phyloP scores from a whole-genome alignment of 331 rosid species.

The Rosa hybrid region DNA sequence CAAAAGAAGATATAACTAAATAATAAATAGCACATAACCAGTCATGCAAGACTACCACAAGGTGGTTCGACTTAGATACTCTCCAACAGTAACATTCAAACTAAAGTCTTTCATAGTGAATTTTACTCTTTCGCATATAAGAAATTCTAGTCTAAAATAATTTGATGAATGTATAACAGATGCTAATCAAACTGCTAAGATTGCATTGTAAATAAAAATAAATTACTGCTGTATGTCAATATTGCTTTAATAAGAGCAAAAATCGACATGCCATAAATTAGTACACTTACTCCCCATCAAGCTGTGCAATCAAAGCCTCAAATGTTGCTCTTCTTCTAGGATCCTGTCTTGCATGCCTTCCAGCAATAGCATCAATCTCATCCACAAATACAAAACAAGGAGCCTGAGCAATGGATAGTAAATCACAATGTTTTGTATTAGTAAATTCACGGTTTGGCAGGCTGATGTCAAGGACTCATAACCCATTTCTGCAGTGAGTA shows the following conservation, averaged over 20 bases:
- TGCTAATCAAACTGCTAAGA: background rate
- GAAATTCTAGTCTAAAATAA: background rate
- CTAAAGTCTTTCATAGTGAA: background rate
- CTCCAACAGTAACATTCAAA: background rate
- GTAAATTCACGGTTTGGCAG: background rate
- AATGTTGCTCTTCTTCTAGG: slow-evolving; percentile 91
- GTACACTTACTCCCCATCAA: slow-evolving; percentile 91
- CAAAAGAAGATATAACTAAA: background rate
- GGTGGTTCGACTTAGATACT: background rate
- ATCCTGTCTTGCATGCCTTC: slow-evolving; percentile 89
- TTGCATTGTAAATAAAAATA: background rate
- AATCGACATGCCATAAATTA: slow-evolving; percentile 4
- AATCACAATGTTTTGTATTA: background rate
- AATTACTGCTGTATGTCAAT: background rate
- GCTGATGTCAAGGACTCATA: background rate
- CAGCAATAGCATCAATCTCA: slow-evolving; percentile 99
- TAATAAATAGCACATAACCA: background rate
- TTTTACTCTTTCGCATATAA: background rate
- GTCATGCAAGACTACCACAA: background rate
- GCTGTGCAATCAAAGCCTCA: slow-evolving; percentile 92
- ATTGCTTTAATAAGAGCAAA: background rate
- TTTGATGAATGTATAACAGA: background rate
- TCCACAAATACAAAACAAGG: slow-evolving; percentile 93
- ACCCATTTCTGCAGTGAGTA: background rate
- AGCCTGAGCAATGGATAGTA: slow-evolving; percentile 51